Percentiles rank a stretch among this genome's conserved stretches.
Evolutionary conservation across 176 grass and related monocot species (phyloP).

Genomic region (Poa pratensis): DNA sequence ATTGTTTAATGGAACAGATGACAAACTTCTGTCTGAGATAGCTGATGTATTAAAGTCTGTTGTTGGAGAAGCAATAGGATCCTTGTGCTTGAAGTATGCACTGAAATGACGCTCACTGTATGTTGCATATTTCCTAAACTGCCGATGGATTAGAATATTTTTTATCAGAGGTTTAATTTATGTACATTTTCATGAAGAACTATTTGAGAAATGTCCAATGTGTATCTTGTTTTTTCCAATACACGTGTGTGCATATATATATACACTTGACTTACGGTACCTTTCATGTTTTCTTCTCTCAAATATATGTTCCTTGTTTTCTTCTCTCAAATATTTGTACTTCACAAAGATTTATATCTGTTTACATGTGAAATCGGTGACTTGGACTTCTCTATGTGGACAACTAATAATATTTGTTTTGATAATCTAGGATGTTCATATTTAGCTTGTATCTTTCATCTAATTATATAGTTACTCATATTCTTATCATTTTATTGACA

Average conservation of each 20-base stretch:
- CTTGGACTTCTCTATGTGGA: not conserved
- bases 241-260: too few species aligned
- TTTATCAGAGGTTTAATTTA: constrained; percentile 10
- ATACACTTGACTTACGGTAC: too few species aligned
- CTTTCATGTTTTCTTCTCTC: too few species aligned
- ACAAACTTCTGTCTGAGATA: constrained; percentile 94
- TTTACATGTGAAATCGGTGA: not conserved
- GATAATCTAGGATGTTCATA: too few species aligned
- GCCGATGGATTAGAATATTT: not conserved
- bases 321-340: too few species aligned
- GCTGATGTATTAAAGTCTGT: constrained; percentile 95
- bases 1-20: constrained; percentile 93
- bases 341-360: too few species aligned
- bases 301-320: too few species aligned
- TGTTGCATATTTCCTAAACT: constrained; percentile 23
- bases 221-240: not conserved
- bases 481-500: too few species aligned
- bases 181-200: constrained; percentile 49
- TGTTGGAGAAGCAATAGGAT: constrained; percentile 89
- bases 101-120: constrained; percentile 55
- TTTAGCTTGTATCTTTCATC: too few species aligned
- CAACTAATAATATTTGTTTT: not conserved
- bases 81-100: constrained; percentile 10
- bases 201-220: constrained; percentile 94
- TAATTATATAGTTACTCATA: too few species aligned